These are phyloP conservation scores for Rozella allomycis DNA, from an alignment of 371 early-diverging fungal genomes.

Conservation along the genomic window DNA sequence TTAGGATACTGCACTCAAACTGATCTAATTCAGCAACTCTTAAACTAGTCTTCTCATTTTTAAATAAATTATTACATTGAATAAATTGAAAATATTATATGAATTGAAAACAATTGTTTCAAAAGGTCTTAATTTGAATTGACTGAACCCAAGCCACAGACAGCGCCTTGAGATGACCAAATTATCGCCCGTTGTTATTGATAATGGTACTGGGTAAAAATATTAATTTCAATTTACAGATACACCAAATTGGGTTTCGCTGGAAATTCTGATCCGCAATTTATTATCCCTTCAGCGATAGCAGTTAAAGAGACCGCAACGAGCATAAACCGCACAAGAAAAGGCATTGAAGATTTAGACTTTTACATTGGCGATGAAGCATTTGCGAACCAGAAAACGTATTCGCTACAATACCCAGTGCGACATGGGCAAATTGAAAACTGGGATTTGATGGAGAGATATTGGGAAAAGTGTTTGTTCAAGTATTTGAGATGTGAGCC, in stretches of 20 bases:
- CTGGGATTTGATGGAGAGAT: constrained; percentile 85
- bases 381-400: constrained; percentile 55
- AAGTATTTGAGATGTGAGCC: constrained; percentile 92
- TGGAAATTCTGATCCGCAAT: constrained; percentile 85
- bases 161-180: no score
- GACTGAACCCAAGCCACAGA: no score
- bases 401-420: constrained; percentile 55
- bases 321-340: constrained; percentile 6
- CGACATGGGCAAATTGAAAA: constrained; percentile 73
- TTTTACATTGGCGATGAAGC: constrained; percentile 94
- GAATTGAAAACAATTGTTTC: no score
- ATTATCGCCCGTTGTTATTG: constrained; percentile 73
- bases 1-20: no score
- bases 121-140: no score
- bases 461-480: constrained; percentile 89
- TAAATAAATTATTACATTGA: no score
- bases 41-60: no score
- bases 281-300: constrained; percentile 82
- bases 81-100: no score
- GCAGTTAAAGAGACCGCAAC: constrained; percentile 42
- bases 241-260: constrained; percentile 96
- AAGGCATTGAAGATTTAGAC: constrained; percentile 86
- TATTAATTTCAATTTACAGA: constrained; percentile 7
- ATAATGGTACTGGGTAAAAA: constrained; percentile 79
- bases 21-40: no score